A percentile compares a stretch with the other conserved stretches of the same genome.
These are phyloP conservation scores for Solanum peruvianum DNA, from an alignment of 257 asterid species.

Conservation along the genomic window DNA sequence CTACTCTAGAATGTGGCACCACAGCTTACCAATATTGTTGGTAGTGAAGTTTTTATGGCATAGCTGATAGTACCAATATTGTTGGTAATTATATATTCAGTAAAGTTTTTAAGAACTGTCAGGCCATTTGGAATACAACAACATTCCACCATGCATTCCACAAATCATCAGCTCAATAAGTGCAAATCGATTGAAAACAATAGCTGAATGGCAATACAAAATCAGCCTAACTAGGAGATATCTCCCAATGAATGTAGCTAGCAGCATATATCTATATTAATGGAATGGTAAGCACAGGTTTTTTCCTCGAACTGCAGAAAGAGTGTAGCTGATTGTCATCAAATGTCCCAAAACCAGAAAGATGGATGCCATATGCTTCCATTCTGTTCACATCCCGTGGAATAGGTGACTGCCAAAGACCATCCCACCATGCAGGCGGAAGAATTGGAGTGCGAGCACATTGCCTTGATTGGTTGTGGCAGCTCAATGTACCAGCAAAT, in stretches of 20 bases:
- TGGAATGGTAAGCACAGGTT: constrained; percentile 9
- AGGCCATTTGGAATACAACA: not conserved
- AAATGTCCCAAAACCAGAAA: constrained; percentile 62
- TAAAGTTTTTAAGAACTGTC: not conserved
- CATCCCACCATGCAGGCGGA: constrained; percentile 98
- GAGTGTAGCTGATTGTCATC: constrained; percentile 32
- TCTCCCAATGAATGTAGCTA: not conserved
- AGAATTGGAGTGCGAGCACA: constrained; percentile 86
- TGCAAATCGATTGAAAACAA: not conserved
- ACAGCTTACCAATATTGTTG: too few relatives aligned
- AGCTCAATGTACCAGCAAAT: constrained; percentile 78
- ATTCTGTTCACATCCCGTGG: constrained; percentile 59
- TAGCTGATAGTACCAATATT: not conserved
- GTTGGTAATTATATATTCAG: not conserved
- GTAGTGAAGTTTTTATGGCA: too few relatives aligned
- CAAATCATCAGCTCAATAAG: not conserved
- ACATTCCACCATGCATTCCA: not conserved
- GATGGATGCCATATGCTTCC: constrained; percentile 68
- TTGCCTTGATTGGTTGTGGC: constrained; percentile 52
- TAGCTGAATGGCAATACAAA: not conserved
- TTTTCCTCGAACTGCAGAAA: constrained; percentile 40
- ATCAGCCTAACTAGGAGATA: not conserved
- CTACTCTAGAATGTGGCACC: not conserved
- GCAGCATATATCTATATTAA: constrained; percentile 23
- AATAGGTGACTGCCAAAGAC: constrained; percentile 95